phyloP scores from a whole-genome alignment of 2,329 filamentous ascomycete genomes.

The Beauveria medogensis region DNA sequence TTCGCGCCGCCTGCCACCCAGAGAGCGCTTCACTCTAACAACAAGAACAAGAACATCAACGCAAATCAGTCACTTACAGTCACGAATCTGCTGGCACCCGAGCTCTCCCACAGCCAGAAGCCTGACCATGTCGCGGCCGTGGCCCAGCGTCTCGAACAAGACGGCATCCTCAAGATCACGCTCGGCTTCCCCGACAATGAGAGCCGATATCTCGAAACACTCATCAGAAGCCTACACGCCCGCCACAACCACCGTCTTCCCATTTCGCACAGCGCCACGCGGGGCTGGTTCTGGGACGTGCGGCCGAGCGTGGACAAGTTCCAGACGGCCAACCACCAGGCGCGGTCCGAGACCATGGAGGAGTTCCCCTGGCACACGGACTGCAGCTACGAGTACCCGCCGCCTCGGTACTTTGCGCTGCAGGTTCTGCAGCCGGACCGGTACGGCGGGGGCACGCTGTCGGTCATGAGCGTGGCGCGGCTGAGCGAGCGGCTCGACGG shows the following conservation, averaged over 20 bases:
- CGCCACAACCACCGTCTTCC: slow-evolving; percentile 28
- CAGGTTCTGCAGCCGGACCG: slow-evolving; percentile 34
- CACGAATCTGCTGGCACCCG: not conserved
- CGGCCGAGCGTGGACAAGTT: slow-evolving; percentile 21
- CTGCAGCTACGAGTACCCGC: slow-evolving; percentile 31
- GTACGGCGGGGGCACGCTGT: slow-evolving; percentile 32
- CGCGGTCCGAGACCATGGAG: slow-evolving; percentile 33
- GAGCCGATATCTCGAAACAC: slow-evolving; percentile 26
- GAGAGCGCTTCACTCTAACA: not conserved
- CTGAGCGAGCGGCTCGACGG: slow-evolving; percentile 21
- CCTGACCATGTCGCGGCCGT: not conserved
- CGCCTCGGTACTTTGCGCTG: slow-evolving; percentile 32
- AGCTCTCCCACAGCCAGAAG: not conserved
- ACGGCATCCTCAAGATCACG: slow-evolving; percentile 29
- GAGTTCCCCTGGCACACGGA: slow-evolving; percentile 37
- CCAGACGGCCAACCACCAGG: slow-evolving; percentile 24
- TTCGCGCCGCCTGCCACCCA: not conserved
- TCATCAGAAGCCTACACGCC: slow-evolving; percentile 26
- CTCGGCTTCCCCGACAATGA: slow-evolving; percentile 24
- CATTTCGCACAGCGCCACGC: slow-evolving; percentile 31
- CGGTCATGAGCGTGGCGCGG: slow-evolving; percentile 26
- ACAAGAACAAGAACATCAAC: not conserved
- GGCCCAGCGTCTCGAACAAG: not conserved
- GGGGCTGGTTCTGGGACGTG: slow-evolving; percentile 38
- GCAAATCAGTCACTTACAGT: not conserved